Evolutionary conservation across 768 basidiomycete genomes (phyloP).

Genomic region (Filobasidium floriforme): DNA sequence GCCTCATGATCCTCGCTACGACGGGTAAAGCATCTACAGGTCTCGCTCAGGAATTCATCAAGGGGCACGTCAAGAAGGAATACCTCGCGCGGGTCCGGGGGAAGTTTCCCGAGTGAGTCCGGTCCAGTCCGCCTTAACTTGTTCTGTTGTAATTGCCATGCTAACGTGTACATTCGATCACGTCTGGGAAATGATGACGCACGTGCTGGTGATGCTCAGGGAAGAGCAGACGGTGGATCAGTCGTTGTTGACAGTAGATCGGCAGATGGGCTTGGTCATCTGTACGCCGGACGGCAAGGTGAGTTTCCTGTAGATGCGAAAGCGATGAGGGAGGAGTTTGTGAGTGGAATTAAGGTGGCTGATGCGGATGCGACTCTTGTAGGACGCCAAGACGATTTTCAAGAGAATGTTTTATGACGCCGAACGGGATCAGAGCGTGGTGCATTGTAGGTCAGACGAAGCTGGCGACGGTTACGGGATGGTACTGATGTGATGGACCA

Average conservation of each 20-base stretch:
- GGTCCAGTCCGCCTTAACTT: no score
- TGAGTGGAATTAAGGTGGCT: background rate
- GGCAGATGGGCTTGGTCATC: slow-evolving; percentile 93
- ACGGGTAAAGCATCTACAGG: slow-evolving; percentile 60
- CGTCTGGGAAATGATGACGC: background rate
- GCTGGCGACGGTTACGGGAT: background rate
- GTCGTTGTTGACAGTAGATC: slow-evolving; percentile 81
- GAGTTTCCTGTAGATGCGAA: slow-evolving; percentile 10
- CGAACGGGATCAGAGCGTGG: slow-evolving; percentile 71
- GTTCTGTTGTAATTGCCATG: no score
- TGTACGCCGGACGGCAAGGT: slow-evolving; percentile 94
- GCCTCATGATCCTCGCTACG: slow-evolving; percentile 86
- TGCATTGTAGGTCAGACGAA: slow-evolving; percentile 57
- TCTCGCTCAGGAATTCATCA: slow-evolving; percentile 72
- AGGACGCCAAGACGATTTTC: slow-evolving; percentile 87
- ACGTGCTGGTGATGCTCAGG: slow-evolving; percentile 45
- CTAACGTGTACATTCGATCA: background rate
- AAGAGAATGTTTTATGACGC: slow-evolving; percentile 70
- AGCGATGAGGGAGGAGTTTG: no score
- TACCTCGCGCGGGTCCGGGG: slow-evolving; percentile 85
- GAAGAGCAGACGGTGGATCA: slow-evolving; percentile 75
- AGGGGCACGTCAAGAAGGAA: slow-evolving; percentile 72
- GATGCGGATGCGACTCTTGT: background rate
- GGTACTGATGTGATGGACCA: no score
- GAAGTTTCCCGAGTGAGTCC: slow-evolving; percentile 74